Evolutionary conservation across 345 rosid species (phyloP), one percentile per base, ranked within the genome.

Genomic region (Clarkia xantiana): DNA sequence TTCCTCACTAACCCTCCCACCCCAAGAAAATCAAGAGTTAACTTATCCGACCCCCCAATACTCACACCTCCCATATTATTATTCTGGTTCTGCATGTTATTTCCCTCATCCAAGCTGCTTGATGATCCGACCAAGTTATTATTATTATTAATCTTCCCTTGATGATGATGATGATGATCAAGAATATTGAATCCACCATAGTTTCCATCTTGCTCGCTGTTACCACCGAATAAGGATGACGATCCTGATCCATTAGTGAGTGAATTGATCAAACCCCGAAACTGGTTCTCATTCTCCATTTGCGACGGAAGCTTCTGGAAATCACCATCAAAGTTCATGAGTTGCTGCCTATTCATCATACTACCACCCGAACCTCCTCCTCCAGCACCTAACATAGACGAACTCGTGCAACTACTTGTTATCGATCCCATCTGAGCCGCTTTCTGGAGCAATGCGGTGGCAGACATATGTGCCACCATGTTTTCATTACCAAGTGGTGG

Each of bases 381-480:
- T 53, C 82, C 68, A 45, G 73, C 80, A 40, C 86, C 67, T 20
- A 80, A 62, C 60, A 86, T 56, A 10, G 70, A 59, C 18, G 81
- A 75, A 49, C 68, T 59, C 8, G 36, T 29, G 47, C 54, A 65
- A 46, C 56, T 69, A 65, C 70, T 78, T 11, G 79, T 63, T 14
- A 74, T 69, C 25, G 94, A 77, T 34, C 96, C 90, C 77, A 83
- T 81, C 53, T 87, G 96, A 55, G 94, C 79, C 23, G 96, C 96
- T 55, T 83, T 80, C 51, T 81, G 94, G 51, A 87, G 94, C 54
- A 87, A 62, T 38, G 87, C 90, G 1, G 94, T 80, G 3, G 96
- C 96, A 9, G 96, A 86, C 74, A 80, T 76, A 40, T 60, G 69
- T 11, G 79, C 65, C 16, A 70, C 49, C 15, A 65, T 56, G 57